These are phyloP conservation scores for Sphagnurus paluster DNA, from an alignment of 1,284 basidiomycete genomes.

Conservation along the genomic window DNA sequence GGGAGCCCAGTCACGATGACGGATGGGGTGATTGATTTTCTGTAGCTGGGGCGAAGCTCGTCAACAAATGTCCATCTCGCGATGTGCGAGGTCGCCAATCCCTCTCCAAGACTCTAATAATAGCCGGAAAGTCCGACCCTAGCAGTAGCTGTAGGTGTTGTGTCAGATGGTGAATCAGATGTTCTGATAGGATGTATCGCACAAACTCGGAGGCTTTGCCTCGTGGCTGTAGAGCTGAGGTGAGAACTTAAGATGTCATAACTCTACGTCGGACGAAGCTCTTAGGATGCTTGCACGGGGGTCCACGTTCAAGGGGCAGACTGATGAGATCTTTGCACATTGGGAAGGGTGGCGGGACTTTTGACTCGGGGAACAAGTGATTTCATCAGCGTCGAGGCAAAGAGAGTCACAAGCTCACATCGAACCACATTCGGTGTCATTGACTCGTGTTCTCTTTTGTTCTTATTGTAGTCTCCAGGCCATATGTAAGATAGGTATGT, in stretches of 20 bases:
- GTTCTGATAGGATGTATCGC: conserved; percentile 8
- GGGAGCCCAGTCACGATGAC: too few relatives aligned
- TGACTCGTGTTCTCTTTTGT: neutral
- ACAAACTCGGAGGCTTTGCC: neutral
- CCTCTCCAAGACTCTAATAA: neutral
- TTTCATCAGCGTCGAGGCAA: conserved; percentile 4
- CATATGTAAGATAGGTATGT: conserved; percentile 15
- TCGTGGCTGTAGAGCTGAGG: too few relatives aligned
- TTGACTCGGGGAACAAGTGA: conserved; percentile 18
- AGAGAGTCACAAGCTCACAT: neutral
- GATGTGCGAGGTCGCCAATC: too few relatives aligned
- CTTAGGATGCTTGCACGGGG: too few relatives aligned
- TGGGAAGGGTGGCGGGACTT: conserved; percentile 1
- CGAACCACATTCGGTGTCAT: conserved; percentile 2
- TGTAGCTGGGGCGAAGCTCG: too few relatives aligned
- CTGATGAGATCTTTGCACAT: conserved; percentile 8
- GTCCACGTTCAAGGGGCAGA: neutral
- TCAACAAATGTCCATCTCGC: too few relatives aligned
- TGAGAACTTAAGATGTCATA: too few relatives aligned
- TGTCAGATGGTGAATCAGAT: conserved; percentile 12
- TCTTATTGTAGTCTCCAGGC: conserved; percentile 3
- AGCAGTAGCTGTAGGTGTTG: neutral
- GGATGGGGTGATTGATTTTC: too few relatives aligned
- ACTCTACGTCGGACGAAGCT: neutral
- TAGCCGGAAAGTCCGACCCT: neutral